phyloP scores from a whole-genome alignment of 1,139 yeast genomes.

The Blastobotrys raffinosifermentans region DNA sequence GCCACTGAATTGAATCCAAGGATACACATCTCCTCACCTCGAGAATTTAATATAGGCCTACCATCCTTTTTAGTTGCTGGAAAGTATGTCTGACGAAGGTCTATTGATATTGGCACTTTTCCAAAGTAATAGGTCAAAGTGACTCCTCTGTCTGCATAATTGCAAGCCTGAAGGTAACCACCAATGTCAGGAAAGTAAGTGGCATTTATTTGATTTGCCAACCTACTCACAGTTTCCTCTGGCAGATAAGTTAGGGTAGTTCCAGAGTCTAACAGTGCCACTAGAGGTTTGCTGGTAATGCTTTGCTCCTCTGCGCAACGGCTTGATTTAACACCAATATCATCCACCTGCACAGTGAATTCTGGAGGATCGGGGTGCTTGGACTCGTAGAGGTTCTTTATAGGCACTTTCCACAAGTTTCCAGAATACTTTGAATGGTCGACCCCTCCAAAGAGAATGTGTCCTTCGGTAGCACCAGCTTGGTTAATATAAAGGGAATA shows the following conservation, averaged over 20 bases:
- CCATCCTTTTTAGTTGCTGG: constrained; percentile 11
- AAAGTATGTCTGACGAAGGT: constrained; percentile 11
- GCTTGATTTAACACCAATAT: constrained; percentile 9
- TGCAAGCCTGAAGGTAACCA: constrained; percentile 23
- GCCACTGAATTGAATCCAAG: constrained; percentile 19
- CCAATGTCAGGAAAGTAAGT: constrained; percentile 8
- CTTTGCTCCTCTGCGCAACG: constrained; percentile 6
- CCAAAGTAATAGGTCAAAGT: constrained; percentile 14
- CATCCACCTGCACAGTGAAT: constrained; percentile 14
- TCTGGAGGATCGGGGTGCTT: constrained; percentile 11
- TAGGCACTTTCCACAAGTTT: constrained; percentile 33
- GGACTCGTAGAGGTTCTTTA: constrained; percentile 14
- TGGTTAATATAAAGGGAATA: constrained; percentile 52
- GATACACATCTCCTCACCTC: constrained; percentile 15
- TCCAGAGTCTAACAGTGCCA: constrained; percentile 56
- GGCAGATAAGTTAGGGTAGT: constrained; percentile 56
- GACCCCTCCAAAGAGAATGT: constrained; percentile 53
- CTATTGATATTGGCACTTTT: constrained; percentile 16
- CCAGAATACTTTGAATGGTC: constrained; percentile 53
- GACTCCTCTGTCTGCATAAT: constrained; percentile 15
- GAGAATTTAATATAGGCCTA: constrained; percentile 6
- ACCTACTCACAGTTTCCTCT: constrained; percentile 26
- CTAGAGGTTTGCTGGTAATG: constrained; percentile 4
- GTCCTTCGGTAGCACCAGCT: constrained; percentile 39
- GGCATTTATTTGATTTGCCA: constrained; percentile 21